Evolutionary conservation across 2,329 filamentous ascomycete genomes (phyloP).

Genomic region (Epichloe glyceriae): DNA sequence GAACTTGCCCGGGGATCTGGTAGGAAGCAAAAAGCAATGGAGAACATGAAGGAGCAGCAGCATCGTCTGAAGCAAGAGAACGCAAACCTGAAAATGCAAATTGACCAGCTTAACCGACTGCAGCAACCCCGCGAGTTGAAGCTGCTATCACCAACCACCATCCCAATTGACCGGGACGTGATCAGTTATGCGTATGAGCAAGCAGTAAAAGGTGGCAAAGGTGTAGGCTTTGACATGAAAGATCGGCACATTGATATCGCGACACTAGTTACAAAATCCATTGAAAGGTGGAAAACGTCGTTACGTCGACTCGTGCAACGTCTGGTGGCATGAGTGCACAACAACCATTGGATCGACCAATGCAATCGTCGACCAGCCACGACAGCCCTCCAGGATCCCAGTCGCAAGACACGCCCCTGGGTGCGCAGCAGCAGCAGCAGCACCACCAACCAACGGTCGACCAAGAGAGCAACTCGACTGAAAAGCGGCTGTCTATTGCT

Average conservation of each 20-base stretch:
- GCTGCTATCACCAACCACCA: conserved; percentile 35
- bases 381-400: conserved; percentile 13
- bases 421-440: conserved; percentile 13
- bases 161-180: conserved; percentile 37
- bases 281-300: conserved; percentile 51
- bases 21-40: conserved; percentile 40
- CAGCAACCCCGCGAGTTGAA: conserved; percentile 50
- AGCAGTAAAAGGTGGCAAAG: conserved; percentile 25
- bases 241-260: conserved; percentile 40
- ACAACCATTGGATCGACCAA: conserved; percentile 29
- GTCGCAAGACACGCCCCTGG: conserved; percentile 12
- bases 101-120: conserved; percentile 44
- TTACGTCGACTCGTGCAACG: conserved; percentile 35
- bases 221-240: conserved; percentile 33
- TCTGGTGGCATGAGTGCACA: conserved; percentile 37
- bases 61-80: conserved; percentile 43
- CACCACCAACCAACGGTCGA: conserved; percentile 6
- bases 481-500: conserved; percentile 20
- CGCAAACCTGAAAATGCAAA: conserved; percentile 40
- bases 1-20: conserved; percentile 49
- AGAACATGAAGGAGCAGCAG: conserved; percentile 37
- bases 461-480: background rate
- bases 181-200: conserved; percentile 34
- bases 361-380: conserved; percentile 8
- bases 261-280: conserved; percentile 38